Percentiles rank a stretch among this genome's conserved stretches.
phyloP scores from a whole-genome alignment of 139 green algal species.

The Tetradesmus lagerheimii region DNA sequence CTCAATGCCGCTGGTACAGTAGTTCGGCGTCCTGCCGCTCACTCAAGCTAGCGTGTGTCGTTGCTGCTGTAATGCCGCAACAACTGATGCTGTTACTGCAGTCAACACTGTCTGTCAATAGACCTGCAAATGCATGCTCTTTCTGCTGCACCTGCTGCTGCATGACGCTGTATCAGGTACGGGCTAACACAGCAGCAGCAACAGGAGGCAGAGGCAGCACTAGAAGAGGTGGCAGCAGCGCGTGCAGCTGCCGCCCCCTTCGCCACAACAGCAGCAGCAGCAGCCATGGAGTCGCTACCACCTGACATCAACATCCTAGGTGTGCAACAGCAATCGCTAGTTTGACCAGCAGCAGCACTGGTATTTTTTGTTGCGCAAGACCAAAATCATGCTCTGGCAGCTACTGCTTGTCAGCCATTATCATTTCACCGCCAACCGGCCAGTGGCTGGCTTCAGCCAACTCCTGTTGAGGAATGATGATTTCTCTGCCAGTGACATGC shows the following conservation, averaged over 20 bases:
- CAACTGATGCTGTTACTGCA: too few relatives aligned
- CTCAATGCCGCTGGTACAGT: too few relatives aligned
- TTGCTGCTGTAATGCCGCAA: not conserved
- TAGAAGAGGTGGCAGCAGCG: slow-evolving; percentile 60
- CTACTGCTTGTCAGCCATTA: too few relatives aligned
- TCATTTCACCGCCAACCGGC: too few relatives aligned
- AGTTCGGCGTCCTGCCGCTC: too few relatives aligned
- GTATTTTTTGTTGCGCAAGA: too few relatives aligned
- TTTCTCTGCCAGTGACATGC: not conserved
- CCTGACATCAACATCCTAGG: slow-evolving; percentile 9
- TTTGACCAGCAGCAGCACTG: not conserved
- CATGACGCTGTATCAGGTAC: slow-evolving; percentile 58
- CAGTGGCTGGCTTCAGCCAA: too few relatives aligned
- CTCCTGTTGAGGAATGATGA: too few relatives aligned
- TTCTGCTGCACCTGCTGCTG: not conserved
- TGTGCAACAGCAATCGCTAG: not conserved
- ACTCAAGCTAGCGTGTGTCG: too few relatives aligned
- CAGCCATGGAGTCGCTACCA: slow-evolving; percentile 20
- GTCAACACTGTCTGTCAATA: too few relatives aligned
- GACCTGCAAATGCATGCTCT: not conserved
- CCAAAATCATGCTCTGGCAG: too few relatives aligned
- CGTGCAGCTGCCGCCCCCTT: not conserved
- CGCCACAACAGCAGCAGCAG: slow-evolving; percentile 15
- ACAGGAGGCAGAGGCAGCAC: slow-evolving; percentile 61
- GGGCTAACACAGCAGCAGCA: slow-evolving; percentile 68